Base-by-base conservation (phyloP, 1,139 yeast species). In the Yamadazyma friedrichii region DNA sequence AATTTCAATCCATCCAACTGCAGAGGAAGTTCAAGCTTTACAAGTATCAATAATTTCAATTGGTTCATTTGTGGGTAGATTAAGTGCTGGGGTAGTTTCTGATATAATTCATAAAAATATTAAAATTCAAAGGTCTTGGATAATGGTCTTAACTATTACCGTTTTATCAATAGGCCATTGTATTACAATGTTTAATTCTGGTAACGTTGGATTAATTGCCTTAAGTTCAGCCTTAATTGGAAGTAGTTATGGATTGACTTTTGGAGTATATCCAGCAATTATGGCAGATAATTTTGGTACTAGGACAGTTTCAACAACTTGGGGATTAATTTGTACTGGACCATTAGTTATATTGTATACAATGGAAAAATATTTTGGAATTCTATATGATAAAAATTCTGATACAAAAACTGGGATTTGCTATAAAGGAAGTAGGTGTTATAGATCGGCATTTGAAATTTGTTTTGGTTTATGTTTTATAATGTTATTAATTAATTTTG, bases 281-380 rank as follows among this genome's bases (percentile, higher is more conserved):
- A 65, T 71, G 33, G 76, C 77, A 1, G 78, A 72, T 45, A 53
- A 53, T 30, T 70, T 68, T 54, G 78, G 77, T 2, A 66, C 75
- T 0, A 56, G 50, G 28, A 56, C 67, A 0, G 71, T 72, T 41
- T 62, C 75, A 1, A 70, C 76, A 1, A 64, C 66, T 4, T 72
- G 78, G 77, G 78, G 77, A 1, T 57, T 72, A 41, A 58, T 70
- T 4, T 67, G 76, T 47, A 64, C 73, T 0, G 76, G 76, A 1
- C 75, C 76, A 2, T 50, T 69, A 34, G 39, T 67, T 10, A 53
- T 64, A 0, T 53, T 71, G 25, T 70, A 59, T 50, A 41, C 53
- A 1, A 56, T 71, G 47, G 70, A 70, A 50, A 68, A 65, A 49
- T 63, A 60, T 42, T 71, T 71, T 51, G 78, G 77, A 0, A 30